phyloP scores from a whole-genome alignment of 257 asterid species.

The Schizonepeta tenuifolia region DNA sequence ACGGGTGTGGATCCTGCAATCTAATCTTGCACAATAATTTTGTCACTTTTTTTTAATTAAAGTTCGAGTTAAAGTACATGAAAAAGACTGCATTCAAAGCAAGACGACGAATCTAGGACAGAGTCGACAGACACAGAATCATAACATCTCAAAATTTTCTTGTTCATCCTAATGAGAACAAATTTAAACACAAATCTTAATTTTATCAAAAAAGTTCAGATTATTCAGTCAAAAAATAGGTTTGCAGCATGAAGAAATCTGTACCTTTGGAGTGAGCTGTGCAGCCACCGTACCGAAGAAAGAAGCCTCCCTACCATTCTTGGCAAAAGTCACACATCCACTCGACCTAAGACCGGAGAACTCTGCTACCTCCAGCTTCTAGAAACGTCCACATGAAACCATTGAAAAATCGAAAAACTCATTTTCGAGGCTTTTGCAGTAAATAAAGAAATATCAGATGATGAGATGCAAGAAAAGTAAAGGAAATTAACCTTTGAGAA shows the following conservation, averaged over 20 bases:
- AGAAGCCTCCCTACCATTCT: slow-evolving; percentile 54
- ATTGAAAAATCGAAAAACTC: neutral
- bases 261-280: slow-evolving; percentile 74
- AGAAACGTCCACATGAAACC: slow-evolving; percentile 13
- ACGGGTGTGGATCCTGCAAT: slow-evolving; percentile 58
- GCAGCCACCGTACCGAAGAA: slow-evolving; percentile 70
- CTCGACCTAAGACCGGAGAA: slow-evolving; percentile 72
- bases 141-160: neutral
- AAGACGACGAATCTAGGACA: neutral
- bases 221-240: neutral
- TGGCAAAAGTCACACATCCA: slow-evolving; percentile 59
- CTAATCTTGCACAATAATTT: slow-evolving; percentile 40
- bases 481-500: slow-evolving; percentile 58
- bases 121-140: neutral
- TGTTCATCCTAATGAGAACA: neutral
- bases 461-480: slow-evolving; percentile 7
- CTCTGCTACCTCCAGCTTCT: slow-evolving; percentile 71
- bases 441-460: neutral
- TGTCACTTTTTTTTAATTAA: neutral
- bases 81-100: neutral
- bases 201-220: neutral
- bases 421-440: neutral
- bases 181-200: neutral
- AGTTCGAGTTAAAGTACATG: neutral
- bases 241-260: neutral